These are phyloP conservation scores for Niebla homalea DNA, from an alignment of 495 filamentous ascomycete species.

Conservation along the genomic window DNA sequence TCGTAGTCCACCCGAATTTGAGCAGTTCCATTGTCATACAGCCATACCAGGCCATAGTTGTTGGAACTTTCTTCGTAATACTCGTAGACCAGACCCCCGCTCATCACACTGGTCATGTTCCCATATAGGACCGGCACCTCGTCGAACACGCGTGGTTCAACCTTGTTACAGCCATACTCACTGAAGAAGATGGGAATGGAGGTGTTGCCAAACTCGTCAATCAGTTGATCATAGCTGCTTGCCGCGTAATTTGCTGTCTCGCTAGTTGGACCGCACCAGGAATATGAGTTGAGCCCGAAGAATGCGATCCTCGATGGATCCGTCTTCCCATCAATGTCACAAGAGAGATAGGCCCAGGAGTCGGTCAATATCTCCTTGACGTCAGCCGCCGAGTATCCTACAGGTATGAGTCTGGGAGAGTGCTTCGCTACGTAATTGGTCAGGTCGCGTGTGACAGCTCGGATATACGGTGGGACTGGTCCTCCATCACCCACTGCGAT, in stretches of 20 bases:
- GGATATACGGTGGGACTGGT: constrained; percentile 49
- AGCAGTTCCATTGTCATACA: constrained; percentile 51
- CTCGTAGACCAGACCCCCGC: constrained; percentile 83
- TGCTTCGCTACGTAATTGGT: constrained; percentile 78
- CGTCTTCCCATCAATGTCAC: constrained; percentile 49
- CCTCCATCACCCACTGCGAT: constrained; percentile 10
- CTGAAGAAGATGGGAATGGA: constrained; percentile 89
- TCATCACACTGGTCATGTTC: constrained; percentile 66
- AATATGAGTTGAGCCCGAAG: constrained; percentile 91
- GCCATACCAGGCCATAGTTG: constrained; percentile 64
- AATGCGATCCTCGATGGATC: constrained; percentile 63
- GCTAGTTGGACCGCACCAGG: constrained; percentile 60
- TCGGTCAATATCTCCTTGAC: constrained; percentile 67
- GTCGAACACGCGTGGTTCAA: constrained; percentile 64
- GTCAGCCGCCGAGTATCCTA: constrained; percentile 92
- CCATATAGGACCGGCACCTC: constrained; percentile 76
- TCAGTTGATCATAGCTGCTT: constrained; percentile 59
- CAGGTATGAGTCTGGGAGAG: constrained; percentile 54
- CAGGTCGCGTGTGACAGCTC: constrained; percentile 66
- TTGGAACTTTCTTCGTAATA: constrained; percentile 61
- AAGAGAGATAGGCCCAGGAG: constrained; percentile 74
- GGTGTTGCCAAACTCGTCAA: constrained; percentile 53
- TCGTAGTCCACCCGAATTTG: constrained; percentile 59
- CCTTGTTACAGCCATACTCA: constrained; percentile 88
- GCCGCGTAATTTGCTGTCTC: constrained; percentile 49